A percentile compares a stretch with the other conserved stretches of the same genome.
These are phyloP conservation scores for Gymnopilus junonius DNA, from an alignment of 768 basidiomycete species.

Conservation along the genomic window DNA sequence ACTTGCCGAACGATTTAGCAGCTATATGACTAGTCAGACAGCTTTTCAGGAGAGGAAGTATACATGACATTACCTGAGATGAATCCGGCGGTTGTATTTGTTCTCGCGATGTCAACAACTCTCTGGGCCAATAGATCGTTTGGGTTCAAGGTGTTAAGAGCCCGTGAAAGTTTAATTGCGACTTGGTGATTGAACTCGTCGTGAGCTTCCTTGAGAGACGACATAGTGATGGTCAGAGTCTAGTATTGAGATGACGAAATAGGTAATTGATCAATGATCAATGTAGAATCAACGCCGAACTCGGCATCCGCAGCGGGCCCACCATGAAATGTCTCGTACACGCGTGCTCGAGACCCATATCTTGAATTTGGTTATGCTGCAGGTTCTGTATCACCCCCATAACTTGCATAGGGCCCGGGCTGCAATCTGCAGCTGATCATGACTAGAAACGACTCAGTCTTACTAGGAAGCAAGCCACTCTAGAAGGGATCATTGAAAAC, in stretches of 20 bases:
- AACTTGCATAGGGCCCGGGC: too few relatives aligned
- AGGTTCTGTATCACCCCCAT: too few relatives aligned
- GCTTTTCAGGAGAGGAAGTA: not conserved
- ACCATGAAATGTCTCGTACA: too few relatives aligned
- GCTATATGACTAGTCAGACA: constrained; percentile 44
- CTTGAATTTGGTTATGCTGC: too few relatives aligned
- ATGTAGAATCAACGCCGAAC: too few relatives aligned
- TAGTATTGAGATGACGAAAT: constrained; percentile 3
- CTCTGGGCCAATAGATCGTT: constrained; percentile 82
- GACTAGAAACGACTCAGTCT: too few relatives aligned
- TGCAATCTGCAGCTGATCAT: too few relatives aligned
- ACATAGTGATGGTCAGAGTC: constrained; percentile 27
- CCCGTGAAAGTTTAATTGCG: constrained; percentile 80
- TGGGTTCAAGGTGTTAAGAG: constrained; percentile 79
- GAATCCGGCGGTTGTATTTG: constrained; percentile 66
- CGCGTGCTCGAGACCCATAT: too few relatives aligned
- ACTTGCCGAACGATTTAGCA: constrained; percentile 84
- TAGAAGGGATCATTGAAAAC: too few relatives aligned
- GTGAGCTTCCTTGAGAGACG: constrained; percentile 25
- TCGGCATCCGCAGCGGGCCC: too few relatives aligned
- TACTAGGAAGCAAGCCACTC: too few relatives aligned
- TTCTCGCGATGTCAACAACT: constrained; percentile 81
- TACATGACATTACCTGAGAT: constrained; percentile 54
- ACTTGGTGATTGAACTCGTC: constrained; percentile 66
- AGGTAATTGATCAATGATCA: not conserved